A percentile compares a stretch with the other conserved stretches of the same genome.
phyloP scores from a whole-genome alignment of 1,284 basidiomycete species.

The Apiotrichum gamsii region DNA sequence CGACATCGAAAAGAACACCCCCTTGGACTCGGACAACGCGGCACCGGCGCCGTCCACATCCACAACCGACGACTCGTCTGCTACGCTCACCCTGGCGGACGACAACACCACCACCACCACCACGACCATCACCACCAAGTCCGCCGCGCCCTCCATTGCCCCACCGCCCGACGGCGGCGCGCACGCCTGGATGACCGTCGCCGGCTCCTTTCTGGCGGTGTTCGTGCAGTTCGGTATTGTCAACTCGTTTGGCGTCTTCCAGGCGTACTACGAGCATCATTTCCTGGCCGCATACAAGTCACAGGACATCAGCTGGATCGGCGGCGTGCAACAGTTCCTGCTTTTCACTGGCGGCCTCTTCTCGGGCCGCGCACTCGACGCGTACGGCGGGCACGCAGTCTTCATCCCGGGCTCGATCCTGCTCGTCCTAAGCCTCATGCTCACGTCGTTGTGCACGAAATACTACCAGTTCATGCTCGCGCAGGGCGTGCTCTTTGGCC shows the following conservation, averaged over 20 bases:
- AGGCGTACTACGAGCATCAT: slow-evolving; percentile 26
- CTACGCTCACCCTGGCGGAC: no score
- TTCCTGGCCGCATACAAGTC: slow-evolving; percentile 17
- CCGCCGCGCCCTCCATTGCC: not conserved
- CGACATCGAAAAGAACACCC: no score
- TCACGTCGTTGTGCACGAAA: slow-evolving; percentile 49
- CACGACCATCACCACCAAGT: no score
- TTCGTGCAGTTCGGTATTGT: slow-evolving; percentile 16
- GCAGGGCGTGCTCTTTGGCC: slow-evolving; percentile 23
- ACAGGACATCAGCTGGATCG: slow-evolving; percentile 58
- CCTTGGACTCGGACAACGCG: no score
- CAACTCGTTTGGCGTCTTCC: slow-evolving; percentile 30
- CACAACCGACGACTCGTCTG: no score
- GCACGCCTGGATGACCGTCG: slow-evolving; percentile 9
- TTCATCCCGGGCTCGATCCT: slow-evolving; percentile 50
- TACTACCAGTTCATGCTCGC: slow-evolving; percentile 53
- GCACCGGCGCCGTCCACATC: no score
- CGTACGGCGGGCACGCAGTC: slow-evolving; percentile 41
- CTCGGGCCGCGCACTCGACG: slow-evolving; percentile 19
- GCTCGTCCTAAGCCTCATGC: slow-evolving; percentile 42
- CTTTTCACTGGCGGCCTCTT: slow-evolving; percentile 48
- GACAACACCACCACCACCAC: no score
- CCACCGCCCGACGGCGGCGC: slow-evolving; percentile 7
- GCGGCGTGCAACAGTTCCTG: slow-evolving; percentile 58
- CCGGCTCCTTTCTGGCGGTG: slow-evolving; percentile 3